Evolutionary conservation across 2,329 filamentous ascomycete genomes (phyloP), one percentile per base, ranked within the genome.

Genomic region (Monosporascus sp.): DNA sequence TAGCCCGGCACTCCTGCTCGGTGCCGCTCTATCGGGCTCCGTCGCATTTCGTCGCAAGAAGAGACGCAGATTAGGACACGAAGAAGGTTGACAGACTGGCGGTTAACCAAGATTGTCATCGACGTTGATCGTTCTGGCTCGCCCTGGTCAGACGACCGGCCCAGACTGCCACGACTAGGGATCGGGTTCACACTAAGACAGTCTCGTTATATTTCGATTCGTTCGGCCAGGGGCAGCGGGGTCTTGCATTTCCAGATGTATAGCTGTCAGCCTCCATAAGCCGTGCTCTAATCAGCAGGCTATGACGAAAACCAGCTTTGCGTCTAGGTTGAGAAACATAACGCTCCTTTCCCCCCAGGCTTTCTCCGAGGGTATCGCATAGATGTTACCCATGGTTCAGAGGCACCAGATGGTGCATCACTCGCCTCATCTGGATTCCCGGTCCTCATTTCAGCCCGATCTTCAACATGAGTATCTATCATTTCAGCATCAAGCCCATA

Each of bases 351-450:
- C 17, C 7, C 17, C 22, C 49, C 51, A 56, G 54, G 50, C 49
- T 52, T 52, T 53, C 52, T 56, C 57, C 53, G 15, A 46, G 14
- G 50, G 47, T 52, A 52, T 57, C 54, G 51, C 58, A 57, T 45
- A 60, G 55, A 80, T 80, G 77, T 71, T 79, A 56, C 76, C 78
- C 59, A 70, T 77, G 57, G 67, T 79, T 55, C 78, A 81, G 65
- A 75, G 73, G 72, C 75, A 77, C 73, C 77, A 68, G 61, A 71
- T 72, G 74, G 76, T 78, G 75, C 76, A 73, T 54, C 68, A 71
- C 46, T 69, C 71, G 55, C 67, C 70, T 52, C 72, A 70, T 54
- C 66, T 72, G 61, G 71, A 76, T 56, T 59, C 68, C 47, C 65
- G 69, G 50, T 64, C 63, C 45, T 56, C 63, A 37, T 60, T 65